Evolutionary conservation across 495 filamentous ascomycete species (phyloP).

Genomic region (Penicillium mononematosum): DNA sequence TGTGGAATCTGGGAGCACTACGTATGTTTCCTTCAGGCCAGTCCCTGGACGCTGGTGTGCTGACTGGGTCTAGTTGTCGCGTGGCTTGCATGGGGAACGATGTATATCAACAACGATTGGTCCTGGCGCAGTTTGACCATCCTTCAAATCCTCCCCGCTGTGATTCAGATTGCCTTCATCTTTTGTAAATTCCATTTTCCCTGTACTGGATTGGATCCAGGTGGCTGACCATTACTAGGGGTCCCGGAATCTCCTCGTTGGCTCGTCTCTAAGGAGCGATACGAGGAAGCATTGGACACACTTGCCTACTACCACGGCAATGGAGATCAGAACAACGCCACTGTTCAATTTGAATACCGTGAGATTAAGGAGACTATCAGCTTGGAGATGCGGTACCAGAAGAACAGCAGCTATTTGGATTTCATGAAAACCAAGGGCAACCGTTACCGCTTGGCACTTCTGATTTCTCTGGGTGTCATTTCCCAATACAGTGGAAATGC

Average conservation of each 20-base stretch:
- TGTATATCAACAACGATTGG: conserved; percentile 41
- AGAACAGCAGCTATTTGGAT: conserved; percentile 43
- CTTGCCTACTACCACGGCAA: conserved; percentile 36
- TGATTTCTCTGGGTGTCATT: conserved; percentile 54
- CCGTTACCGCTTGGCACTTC: conserved; percentile 56
- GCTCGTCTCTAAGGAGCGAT: conserved; percentile 37
- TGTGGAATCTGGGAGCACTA: conserved; percentile 62
- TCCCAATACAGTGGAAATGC: conserved; percentile 67
- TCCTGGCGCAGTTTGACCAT: conserved; percentile 45
- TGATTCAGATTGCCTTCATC: conserved; percentile 41
- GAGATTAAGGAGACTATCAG: conserved; percentile 30
- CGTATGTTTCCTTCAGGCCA: neutral
- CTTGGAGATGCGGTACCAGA: conserved; percentile 30
- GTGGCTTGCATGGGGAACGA: conserved; percentile 22
- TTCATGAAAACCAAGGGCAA: conserved; percentile 68
- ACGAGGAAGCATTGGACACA: conserved; percentile 35
- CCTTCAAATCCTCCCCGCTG: conserved; percentile 31
- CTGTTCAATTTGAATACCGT: conserved; percentile 29
- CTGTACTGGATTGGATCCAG: neutral
- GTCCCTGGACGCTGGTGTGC: neutral
- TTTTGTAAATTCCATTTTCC: conserved; percentile 25
- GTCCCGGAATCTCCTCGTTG: conserved; percentile 46
- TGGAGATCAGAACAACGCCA: conserved; percentile 21
- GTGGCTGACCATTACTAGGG: conserved; percentile 18
- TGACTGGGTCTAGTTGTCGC: conserved; percentile 17